Conservation (phyloP, 192 early-diverging fungal species). For the Spinellus fusiger region DNA sequence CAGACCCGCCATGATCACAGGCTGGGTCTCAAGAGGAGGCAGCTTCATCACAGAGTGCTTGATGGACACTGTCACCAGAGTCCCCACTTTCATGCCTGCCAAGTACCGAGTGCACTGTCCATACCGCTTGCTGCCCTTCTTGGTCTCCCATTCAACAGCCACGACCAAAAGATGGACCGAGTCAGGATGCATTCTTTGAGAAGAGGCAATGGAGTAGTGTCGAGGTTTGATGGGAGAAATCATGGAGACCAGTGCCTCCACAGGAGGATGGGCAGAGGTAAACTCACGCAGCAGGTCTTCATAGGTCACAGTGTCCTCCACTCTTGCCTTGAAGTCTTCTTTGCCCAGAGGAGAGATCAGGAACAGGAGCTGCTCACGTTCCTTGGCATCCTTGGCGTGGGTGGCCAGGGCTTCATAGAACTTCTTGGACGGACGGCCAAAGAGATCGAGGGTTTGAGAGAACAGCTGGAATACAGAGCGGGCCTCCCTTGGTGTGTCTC, state of each 20-base stretch:
- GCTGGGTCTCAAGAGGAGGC: constrained; percentile 70
- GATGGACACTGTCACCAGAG: constrained; percentile 76
- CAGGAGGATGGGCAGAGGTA: constrained; percentile 67
- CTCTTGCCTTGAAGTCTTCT: constrained; percentile 72
- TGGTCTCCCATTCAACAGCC: constrained; percentile 81
- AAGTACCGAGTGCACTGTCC: constrained; percentile 95
- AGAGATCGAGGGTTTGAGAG: constrained; percentile 80
- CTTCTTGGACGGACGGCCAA: constrained; percentile 91
- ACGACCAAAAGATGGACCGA: constrained; percentile 90
- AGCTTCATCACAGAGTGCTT: constrained; percentile 97
- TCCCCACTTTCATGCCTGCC: constrained; percentile 58
- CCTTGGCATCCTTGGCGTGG: constrained; percentile 60
- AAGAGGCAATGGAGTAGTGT: constrained; percentile 97
- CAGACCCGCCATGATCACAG: constrained; percentile 95
- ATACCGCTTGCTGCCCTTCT: constrained; percentile 57
- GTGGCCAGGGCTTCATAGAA: constrained; percentile 83
- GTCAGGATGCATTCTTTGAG: constrained; percentile 79
- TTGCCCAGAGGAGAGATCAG: constrained; percentile 67
- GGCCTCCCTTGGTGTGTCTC: constrained; percentile 57
- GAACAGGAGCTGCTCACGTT: constrained; percentile 60
- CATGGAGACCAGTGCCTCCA: constrained; percentile 64
- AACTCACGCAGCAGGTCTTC: constrained; percentile 86
- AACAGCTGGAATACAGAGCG: constrained; percentile 77
- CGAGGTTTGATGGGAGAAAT: constrained; percentile 90
- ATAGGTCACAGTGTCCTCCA: constrained; percentile 78